Base-by-base conservation (phyloP, 2,329 filamentous ascomycete genomes). In the Ophiostoma fasciatum region DNA sequence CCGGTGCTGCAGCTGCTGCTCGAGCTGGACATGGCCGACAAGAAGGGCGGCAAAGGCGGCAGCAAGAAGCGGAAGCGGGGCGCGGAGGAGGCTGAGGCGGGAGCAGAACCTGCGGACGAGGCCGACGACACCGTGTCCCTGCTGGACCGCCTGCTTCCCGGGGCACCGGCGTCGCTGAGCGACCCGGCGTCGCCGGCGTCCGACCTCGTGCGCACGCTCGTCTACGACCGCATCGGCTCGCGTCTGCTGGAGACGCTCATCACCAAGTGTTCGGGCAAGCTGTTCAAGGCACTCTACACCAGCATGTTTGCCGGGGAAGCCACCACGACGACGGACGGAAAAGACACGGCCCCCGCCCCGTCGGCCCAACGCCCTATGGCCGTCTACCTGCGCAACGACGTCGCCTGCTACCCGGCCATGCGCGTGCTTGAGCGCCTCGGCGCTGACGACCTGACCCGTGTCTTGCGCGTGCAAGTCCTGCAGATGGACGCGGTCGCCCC, bases 201-300 rank as follows among this genome's bases (percentile, higher is more conserved):
- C 10, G 64, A 69, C 13, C 94, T 96, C 51, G 70, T 96, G 52
- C 85, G 82, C 49, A 77, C 81, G 38, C 71, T 96, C 51, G 65
- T 94, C 19, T 96, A 94, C 56, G 85, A 96, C 51, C 68, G 80
- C 2, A 78, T 96, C 35, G 90, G 90, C 13, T 94, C 88, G 4
- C 78, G 88, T 30, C 66, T 98, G 2, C 66, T 96, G 17, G 90
- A 98, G 59, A 83, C 78, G 0, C 78, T 98, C 43, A 72, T 94
- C 44, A 71, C 76, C 19, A 70, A 80, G 51, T 74, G 78, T 13
- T 85, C 90, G 0, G 85, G 82, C 29, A 94, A 90, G 57, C 60
- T 85, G 23, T 98, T 96, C 71, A 94, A 94, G 57, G 71, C 74
- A 12, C 66, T 98, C 6, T 88, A 92, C 58, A 74, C 70, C 39